Base-by-base conservation (phyloP, 352 stramenopile species). In the Globisporangium nagaii region DNA sequence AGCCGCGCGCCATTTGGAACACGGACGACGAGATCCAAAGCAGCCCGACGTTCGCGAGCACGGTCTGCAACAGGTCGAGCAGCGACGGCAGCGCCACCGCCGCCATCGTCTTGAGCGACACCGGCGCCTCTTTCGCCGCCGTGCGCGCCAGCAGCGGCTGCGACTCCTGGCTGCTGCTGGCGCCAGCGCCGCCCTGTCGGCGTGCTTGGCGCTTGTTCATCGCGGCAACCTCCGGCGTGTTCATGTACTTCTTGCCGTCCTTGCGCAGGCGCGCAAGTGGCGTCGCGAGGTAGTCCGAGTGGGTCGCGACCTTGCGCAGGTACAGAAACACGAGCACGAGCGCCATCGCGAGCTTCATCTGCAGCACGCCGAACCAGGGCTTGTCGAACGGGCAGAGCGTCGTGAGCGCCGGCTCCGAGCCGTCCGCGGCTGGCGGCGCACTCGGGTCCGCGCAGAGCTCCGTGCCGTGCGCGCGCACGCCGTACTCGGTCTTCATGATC, bases 1-100 rank as follows among this genome's bases (percentile, higher is more conserved):
- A 93, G 46, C 86, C 86, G 45, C 88, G 80, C 32, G 88, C 79
- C 88, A 96, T 96, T 63, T 96, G 85, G 68, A 88, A 96, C 50
- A 95, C 81, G 0, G 84, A 95, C 42, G 88, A 91, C 55, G 84
- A 91, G 58, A 93, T 91, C 74, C 85, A 94, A 31, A 93, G 66
- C 49, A 96, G 53, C 2, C 85, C 87, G 53, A 95, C 77, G 56
- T 96, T 95, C 43, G 86, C 86, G 32, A 93, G 57, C 48, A 92
- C 82, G 19, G 87, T 96, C 70, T 90, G 82, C 56, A 89, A 69
- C 58, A 95, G 61, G 58, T 96, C 85, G 37, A 93, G 66, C 60
- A 93, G 44, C 11, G 85, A 76, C 43, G 85, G 86, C 20, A 93
- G 46, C 11, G 83, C 68, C 35, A 95, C 76, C 4, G 73, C 61